Conservation (phyloP, 495 filamentous ascomycete genomes). For the Daldinia childiae region DNA sequence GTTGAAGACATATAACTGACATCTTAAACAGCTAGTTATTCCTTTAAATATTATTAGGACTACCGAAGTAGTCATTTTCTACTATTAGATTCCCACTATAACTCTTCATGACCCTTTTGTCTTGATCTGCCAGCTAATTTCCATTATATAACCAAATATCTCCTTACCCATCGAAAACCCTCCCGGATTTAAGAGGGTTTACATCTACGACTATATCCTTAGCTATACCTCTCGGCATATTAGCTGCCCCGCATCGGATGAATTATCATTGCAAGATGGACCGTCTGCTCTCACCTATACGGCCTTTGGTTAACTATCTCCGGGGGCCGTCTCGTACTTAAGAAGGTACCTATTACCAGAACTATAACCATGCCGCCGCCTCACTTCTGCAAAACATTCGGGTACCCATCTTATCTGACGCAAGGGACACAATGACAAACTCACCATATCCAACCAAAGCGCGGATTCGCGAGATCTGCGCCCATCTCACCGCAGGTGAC, state of each 20-base stretch:
- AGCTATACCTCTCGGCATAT: neutral
- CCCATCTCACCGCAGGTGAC: constrained; percentile 4
- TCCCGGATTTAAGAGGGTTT: neutral
- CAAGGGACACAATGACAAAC: neutral
- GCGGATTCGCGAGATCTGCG: constrained; percentile 7
- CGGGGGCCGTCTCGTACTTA: neutral
- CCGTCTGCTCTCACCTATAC: neutral
- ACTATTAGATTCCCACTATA: neutral
- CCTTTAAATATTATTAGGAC: neutral
- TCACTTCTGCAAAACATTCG: neutral
- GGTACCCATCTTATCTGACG: neutral
- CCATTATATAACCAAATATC: neutral
- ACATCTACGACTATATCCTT: neutral
- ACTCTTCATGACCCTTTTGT: no score
- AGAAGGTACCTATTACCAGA: neutral
- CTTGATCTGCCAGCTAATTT: no score
- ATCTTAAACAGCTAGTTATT: neutral
- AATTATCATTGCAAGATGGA: neutral
- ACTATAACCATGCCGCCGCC: neutral
- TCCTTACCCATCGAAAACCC: neutral
- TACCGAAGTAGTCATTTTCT: neutral
- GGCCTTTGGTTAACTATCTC: neutral
- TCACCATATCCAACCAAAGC: constrained; percentile 10
- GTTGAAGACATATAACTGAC: neutral
- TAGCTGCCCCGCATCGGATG: neutral